Evolutionary conservation across 352 stramenopile species (phyloP).

Genomic region (Globisporangium spinosum): DNA sequence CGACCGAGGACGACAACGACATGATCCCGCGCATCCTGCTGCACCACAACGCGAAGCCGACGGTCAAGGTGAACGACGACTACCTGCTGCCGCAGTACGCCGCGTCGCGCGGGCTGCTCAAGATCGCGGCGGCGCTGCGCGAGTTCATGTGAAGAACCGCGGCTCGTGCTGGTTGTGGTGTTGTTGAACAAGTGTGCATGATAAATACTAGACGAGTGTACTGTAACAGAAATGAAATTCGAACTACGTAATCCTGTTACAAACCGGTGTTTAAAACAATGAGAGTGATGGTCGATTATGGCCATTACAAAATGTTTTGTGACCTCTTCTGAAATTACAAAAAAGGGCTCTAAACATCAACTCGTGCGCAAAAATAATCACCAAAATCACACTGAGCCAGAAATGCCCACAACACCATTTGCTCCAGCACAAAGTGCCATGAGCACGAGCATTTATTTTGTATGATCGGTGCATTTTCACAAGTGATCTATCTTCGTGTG

Average conservation of each 20-base stretch:
- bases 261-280: not conserved
- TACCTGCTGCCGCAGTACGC: slow-evolving; percentile 47
- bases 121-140: slow-evolving; percentile 38
- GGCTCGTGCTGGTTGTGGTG: not conserved
- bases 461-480: too few relatives aligned
- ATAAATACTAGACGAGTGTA: slow-evolving; percentile 7
- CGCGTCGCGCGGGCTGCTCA: slow-evolving; percentile 33
- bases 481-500: too few relatives aligned
- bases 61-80: slow-evolving; percentile 43
- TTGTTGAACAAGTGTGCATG: not conserved
- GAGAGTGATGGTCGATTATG: not conserved
- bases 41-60: slow-evolving; percentile 44
- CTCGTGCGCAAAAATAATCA: too few relatives aligned
- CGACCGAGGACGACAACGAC: slow-evolving; percentile 46
- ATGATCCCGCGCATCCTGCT: slow-evolving; percentile 43
- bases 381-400: too few relatives aligned
- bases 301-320: not conserved
- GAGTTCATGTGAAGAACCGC: slow-evolving; percentile 41
- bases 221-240: not conserved
- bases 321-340: not conserved
- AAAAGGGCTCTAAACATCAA: not conserved
- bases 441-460: too few relatives aligned
- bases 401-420: too few relatives aligned
- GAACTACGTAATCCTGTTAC: not conserved
- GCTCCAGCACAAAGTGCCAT: not conserved